Base-by-base conservation (phyloP, 768 basidiomycete genomes). In the Lentinula detonsa region DNA sequence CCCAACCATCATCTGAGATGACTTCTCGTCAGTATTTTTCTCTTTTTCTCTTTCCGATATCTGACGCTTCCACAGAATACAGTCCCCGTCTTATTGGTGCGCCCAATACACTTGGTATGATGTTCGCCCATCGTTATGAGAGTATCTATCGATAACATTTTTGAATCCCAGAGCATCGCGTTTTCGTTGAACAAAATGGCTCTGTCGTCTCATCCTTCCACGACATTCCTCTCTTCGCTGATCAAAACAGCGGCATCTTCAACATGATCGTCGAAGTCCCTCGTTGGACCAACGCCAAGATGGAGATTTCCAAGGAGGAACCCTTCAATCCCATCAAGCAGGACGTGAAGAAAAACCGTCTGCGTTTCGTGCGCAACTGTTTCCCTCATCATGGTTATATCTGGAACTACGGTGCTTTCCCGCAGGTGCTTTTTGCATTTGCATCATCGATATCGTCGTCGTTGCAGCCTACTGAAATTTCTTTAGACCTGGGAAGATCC, bases 341-440 rank as follows among this genome's bases (percentile, higher is more conserved):
- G 80, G 96, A 98, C 74, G 88, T 91, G 75, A 98, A 97, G 81
- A 94, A 93, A 78, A 93, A 93, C 69, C 92, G 90, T 71, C 79
- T 98, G 74, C 91, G 97, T 69, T 98, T 83, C 76, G 97, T 99
- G 67, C 90, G 97, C 78, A 98, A 98, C 84, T 98, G 97, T 78
- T 99, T 99, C 91, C 97, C 97, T 67, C 97, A 99, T 81, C 95
- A 98, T 73, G 96, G 97, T 40, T 95, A 98, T 83, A 95, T 99
- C 81, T 99, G 97, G 97, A 99, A 99, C 84, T 99, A 99, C 71
- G 96, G 96, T 69, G 95, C 95, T 62, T 97, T 99, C 86, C 96
- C 96, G 63, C 94, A 96, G 85, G 94, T 89, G 60, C 52, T 85
- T 28, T 28, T 28, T 28, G 3, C 28, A 28, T 28, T 70, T 9